phyloP scores from a whole-genome alignment of 768 basidiomycete species.

The Suillus alpinus region DNA sequence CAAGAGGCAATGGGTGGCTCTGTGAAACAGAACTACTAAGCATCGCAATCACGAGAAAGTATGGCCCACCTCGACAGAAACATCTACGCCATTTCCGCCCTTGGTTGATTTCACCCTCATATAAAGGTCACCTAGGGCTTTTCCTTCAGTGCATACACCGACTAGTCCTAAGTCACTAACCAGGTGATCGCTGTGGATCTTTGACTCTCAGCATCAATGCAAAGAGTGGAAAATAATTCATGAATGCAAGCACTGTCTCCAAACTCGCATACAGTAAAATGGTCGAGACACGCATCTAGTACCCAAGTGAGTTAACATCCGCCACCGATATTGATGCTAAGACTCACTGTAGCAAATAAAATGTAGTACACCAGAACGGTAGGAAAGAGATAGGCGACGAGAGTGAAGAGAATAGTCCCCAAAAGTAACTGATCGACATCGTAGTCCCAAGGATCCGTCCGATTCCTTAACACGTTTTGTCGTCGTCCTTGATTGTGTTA shows the following conservation, averaged over 20 bases:
- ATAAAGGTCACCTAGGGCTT: slow-evolving; percentile 26
- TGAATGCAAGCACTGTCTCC: slow-evolving; percentile 66
- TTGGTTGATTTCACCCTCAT: slow-evolving; percentile 24
- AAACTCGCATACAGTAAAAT: slow-evolving; percentile 60
- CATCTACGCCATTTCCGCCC: slow-evolving; percentile 11
- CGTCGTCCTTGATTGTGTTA: slow-evolving; percentile 63
- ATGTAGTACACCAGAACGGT: slow-evolving; percentile 86
- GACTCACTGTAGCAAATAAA: slow-evolving; percentile 64
- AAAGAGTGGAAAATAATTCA: slow-evolving; percentile 94
- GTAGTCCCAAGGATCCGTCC: slow-evolving; percentile 90
- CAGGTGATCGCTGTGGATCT: slow-evolving; percentile 80
- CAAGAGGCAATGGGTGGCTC: slow-evolving; percentile 53
- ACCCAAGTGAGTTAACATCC: background rate
- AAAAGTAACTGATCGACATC: slow-evolving; percentile 93
- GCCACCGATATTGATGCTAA: background rate
- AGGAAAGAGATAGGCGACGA: slow-evolving; percentile 77
- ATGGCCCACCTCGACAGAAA: background rate
- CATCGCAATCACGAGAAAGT: background rate
- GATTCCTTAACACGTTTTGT: slow-evolving; percentile 79
- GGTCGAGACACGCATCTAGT: slow-evolving; percentile 50
- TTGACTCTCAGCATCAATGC: slow-evolving; percentile 80
- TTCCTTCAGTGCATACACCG: slow-evolving; percentile 5
- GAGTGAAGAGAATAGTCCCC: slow-evolving; percentile 85
- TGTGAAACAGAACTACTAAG: slow-evolving; percentile 20
- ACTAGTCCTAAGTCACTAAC: slow-evolving; percentile 36